These are phyloP conservation scores for Ceratocystiopsis minuta DNA, from an alignment of 2,329 filamentous ascomycete genomes.

Conservation along the genomic window DNA sequence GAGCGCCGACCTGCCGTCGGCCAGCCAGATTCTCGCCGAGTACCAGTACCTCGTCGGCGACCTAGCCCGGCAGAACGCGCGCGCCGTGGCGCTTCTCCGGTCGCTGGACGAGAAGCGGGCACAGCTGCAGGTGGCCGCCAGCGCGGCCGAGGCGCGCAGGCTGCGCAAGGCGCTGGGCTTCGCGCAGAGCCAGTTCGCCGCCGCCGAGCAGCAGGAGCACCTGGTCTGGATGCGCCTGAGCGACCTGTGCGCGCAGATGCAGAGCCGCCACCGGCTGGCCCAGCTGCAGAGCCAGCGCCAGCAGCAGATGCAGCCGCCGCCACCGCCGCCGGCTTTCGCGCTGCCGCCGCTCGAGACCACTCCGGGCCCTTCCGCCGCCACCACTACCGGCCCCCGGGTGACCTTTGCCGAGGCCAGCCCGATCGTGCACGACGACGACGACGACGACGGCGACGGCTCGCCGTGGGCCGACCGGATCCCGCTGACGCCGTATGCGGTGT, in stretches of 20 bases:
- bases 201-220: conserved; percentile 28
- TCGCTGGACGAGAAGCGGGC: conserved; percentile 21
- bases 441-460: too few relatives aligned
- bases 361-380: too few relatives aligned
- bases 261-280: conserved; percentile 23
- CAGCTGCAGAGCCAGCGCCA: conserved; percentile 11
- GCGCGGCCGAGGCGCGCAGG: conserved; percentile 10
- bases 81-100: conserved; percentile 20
- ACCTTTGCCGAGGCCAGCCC: neutral
- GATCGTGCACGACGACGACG: too few relatives aligned
- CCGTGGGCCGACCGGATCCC: too few relatives aligned
- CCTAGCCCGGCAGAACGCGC: conserved; percentile 23
- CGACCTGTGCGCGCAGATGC: conserved; percentile 31
- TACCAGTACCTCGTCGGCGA: conserved; percentile 24
- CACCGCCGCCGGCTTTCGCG: too few relatives aligned
- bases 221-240: conserved; percentile 26
- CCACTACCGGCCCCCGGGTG: too few relatives aligned
- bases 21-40: conserved; percentile 23
- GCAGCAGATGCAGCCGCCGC: neutral
- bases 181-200: conserved; percentile 24
- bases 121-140: conserved; percentile 6
- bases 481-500: too few relatives aligned
- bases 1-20: too few relatives aligned
- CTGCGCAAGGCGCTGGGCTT: conserved; percentile 24
- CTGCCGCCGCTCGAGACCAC: too few relatives aligned